These are phyloP conservation scores for Dalbergia oliveri DNA, from an alignment of 306 rosid genomes.

Conservation along the genomic window DNA sequence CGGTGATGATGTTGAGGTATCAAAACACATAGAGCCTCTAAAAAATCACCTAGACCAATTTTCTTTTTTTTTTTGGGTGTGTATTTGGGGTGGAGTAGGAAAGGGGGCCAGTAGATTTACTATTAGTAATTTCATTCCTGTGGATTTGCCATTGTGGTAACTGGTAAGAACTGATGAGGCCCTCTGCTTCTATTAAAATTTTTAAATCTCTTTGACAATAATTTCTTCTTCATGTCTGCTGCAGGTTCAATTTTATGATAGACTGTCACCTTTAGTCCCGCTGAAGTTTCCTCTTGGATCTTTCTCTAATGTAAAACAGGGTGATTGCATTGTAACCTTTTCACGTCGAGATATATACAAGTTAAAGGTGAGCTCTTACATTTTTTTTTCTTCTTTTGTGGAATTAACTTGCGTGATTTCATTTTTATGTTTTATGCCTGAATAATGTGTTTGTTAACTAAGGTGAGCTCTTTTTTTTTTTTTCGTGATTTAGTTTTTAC, in stretches of 20 bases:
- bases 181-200: slow-evolving; percentile 31
- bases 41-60: background rate
- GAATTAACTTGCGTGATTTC: slow-evolving; percentile 23
- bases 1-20: slow-evolving; percentile 84
- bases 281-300: slow-evolving; percentile 77
- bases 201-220: slow-evolving; percentile 26
- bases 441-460: background rate
- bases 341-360: slow-evolving; percentile 74
- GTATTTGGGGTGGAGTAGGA: background rate
- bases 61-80: background rate
- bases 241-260: slow-evolving; percentile 80
- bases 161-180: slow-evolving; percentile 35
- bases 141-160: slow-evolving; percentile 37
- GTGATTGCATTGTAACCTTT: slow-evolving; percentile 91
- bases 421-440: background rate
- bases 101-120: slow-evolving; percentile 15
- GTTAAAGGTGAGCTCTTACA: slow-evolving; percentile 68
- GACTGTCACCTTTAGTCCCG: slow-evolving; percentile 91
- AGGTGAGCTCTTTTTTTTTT: too few relatives aligned
- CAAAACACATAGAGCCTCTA: slow-evolving; percentile 23
- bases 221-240: slow-evolving; percentile 37
- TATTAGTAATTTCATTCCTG: slow-evolving; percentile 25
- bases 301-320: slow-evolving; percentile 72
- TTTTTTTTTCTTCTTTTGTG: background rate
- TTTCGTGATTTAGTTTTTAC: slow-evolving; percentile 20